Evolutionary conservation across 164 flowering plant genomes (phyloP), one percentile per base, ranked within the genome.

Genomic region (Sedum album): DNA sequence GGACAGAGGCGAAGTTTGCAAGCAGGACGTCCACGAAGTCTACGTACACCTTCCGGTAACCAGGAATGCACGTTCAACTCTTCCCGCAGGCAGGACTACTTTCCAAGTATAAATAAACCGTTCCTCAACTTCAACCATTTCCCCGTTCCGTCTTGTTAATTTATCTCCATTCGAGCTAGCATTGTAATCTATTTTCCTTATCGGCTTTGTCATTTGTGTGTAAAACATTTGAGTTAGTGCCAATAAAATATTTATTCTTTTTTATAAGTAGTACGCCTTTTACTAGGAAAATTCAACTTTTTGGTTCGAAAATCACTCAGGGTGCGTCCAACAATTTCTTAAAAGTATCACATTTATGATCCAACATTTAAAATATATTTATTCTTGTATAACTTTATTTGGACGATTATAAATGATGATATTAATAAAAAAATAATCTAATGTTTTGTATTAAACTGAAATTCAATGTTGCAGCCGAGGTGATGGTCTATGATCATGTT

Each of bases 1-100:
- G 71, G 97, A 94, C 82, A 79, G 80, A 44, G 97, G 90, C 15
- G 97, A 90, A 64, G 99, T 91, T 14, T 81, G 78, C 73, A 86
- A 90, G 73, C 87, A 79, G 66, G 89, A 91, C 14, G 88, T 88
- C 68, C 97, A 91, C 74, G 88, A 87, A 70, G 91, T 91, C 48
- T 88, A 88, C 72, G 94, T 88, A 66, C 82, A 82, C 65, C 88
- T 90, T 25, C 97, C 97, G 30, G 75, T 87, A 66, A 84, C 82
- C 70, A 78, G 94, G 73, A 83, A 78, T 70, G 78, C 71, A 25
- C 81, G 82, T 63, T 63, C 67, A 11, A 21, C 82, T 51, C 73
- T 75, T 60, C 71, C 68, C 65, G 33, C 78, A 11, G 25, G 30
- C 35, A 76, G 80, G 69, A 71, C 84, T 28, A 57, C 62, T 1